Conservation (phyloP, 2,329 filamentous ascomycete species). For the Aspergillus thermomutatus region DNA sequence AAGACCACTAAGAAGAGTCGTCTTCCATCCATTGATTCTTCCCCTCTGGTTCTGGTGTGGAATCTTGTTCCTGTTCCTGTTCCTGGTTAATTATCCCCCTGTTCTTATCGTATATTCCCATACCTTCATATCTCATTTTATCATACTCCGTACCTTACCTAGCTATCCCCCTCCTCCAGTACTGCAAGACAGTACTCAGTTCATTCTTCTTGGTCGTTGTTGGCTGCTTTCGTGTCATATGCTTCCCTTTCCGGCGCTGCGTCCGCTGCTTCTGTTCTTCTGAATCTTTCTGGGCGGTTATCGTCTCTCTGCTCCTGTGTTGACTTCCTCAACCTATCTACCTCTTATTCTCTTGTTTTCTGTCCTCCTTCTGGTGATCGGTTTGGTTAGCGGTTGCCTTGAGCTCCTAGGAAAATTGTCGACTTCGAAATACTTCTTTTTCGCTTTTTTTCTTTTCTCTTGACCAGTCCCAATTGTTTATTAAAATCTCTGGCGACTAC, state of each 20-base stretch:
- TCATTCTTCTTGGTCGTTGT: not conserved
- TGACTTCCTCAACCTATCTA: not conserved
- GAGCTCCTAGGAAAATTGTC: not conserved
- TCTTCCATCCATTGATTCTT: not conserved
- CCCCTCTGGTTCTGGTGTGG: not conserved
- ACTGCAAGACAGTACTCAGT: not conserved
- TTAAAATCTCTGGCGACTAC: not conserved
- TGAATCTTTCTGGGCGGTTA: not conserved
- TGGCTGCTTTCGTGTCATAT: not conserved
- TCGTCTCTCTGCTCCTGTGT: not conserved
- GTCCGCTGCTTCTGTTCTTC: not conserved
- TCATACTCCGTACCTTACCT: too few species aligned
- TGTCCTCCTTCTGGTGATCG: too few species aligned
- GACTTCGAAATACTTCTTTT: not conserved
- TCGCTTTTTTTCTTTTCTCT: not conserved
- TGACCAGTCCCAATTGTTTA: conserved; percentile 1
- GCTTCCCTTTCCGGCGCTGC: not conserved
- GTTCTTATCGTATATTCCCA: not conserved
- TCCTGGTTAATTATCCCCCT: not conserved
- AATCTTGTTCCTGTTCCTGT: not conserved
- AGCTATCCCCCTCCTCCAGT: not conserved
- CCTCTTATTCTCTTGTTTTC: not conserved
- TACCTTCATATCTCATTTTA: not conserved
- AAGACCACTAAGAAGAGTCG: not conserved
- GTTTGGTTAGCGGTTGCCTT: not conserved